These are phyloP conservation scores for Lasiosphaeria ovina DNA, from an alignment of 495 filamentous ascomycete species.

Conservation along the genomic window DNA sequence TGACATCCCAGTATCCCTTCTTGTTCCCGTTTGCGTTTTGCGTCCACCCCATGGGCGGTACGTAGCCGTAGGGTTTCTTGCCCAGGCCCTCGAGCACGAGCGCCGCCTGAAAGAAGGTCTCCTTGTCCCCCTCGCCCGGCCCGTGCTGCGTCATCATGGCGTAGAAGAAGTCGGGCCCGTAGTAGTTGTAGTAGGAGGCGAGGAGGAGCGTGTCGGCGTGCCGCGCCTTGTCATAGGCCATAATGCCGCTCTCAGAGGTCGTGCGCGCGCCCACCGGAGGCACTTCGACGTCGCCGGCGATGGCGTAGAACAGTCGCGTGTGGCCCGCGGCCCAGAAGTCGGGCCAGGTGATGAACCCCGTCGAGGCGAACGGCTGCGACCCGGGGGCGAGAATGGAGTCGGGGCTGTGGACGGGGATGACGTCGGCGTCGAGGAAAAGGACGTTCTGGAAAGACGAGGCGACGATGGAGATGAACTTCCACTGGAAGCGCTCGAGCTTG, in stretches of 20 bases:
- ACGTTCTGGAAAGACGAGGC: constrained; percentile 61
- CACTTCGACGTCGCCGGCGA: constrained; percentile 39
- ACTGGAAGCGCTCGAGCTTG: constrained; percentile 47
- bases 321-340: constrained; percentile 59
- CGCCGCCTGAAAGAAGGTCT: constrained; percentile 60
- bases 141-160: constrained; percentile 55
- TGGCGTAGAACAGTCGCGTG: constrained; percentile 53
- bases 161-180: constrained; percentile 60
- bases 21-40: constrained; percentile 10
- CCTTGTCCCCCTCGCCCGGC: constrained; percentile 62
- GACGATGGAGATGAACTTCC: constrained; percentile 59
- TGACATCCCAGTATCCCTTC: constrained; percentile 50
- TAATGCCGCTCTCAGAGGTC: constrained; percentile 55
- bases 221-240: constrained; percentile 55
- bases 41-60: constrained; percentile 18
- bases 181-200: constrained; percentile 62
- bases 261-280: constrained; percentile 40
- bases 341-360: constrained; percentile 59
- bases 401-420: constrained; percentile 53
- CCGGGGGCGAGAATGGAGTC: constrained; percentile 44
- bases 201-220: constrained; percentile 55
- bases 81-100: constrained; percentile 42
- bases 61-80: constrained; percentile 3
- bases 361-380: constrained; percentile 50
- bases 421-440: constrained; percentile 62